These are phyloP conservation scores for Hypericum perforatum DNA, from an alignment of 345 rosid genomes.

Conservation along the genomic window DNA sequence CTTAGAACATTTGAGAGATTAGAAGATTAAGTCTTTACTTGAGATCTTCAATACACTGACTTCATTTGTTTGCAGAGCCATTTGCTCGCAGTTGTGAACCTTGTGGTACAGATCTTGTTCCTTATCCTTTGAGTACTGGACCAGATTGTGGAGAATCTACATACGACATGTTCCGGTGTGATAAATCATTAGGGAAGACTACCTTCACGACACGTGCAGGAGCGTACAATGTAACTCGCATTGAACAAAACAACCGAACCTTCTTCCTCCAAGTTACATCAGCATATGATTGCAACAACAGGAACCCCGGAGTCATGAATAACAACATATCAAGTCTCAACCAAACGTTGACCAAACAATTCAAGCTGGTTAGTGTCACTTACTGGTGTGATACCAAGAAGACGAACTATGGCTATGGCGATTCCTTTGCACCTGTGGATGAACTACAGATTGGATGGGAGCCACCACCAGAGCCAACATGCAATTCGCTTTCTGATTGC, in stretches of 20 bases:
- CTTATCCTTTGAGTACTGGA: constrained; percentile 4
- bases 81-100: neutral
- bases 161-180: neutral
- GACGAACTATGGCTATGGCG: neutral
- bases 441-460: constrained; percentile 2
- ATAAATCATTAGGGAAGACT: neutral
- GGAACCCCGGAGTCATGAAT: neutral
- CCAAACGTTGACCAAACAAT: neutral
- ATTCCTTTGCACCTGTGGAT: neutral
- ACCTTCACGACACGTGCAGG: neutral
- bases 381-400: constrained; percentile 23
- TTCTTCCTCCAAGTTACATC: neutral
- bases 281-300: neutral
- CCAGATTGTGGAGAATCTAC: neutral
- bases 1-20: neutral
- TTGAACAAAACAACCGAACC: neutral
- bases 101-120: constrained; percentile 1
- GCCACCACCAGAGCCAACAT: constrained; percentile 1
- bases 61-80: neutral
- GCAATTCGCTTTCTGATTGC: neutral
- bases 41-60: too few species aligned
- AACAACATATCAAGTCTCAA: neutral
- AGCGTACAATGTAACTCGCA: neutral
- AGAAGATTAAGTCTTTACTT: constrained; percentile 10
- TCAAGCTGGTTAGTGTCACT: constrained; percentile 4